A percentile compares a stretch with the other conserved stretches of the same genome.
Evolutionary conservation across 1,139 yeast species (phyloP).

Genomic region (Candida gigantensis): DNA sequence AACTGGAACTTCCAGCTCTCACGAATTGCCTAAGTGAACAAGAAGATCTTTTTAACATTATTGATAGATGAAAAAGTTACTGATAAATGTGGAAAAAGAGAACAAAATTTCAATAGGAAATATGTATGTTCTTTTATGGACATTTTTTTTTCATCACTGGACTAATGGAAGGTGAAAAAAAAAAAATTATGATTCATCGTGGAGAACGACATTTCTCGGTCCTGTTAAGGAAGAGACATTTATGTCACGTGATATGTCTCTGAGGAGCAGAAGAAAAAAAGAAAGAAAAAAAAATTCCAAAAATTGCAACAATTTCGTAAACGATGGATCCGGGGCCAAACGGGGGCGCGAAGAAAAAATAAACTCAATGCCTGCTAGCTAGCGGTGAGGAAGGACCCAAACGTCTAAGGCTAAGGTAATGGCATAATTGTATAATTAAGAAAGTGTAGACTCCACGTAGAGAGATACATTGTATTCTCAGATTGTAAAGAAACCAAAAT

Average conservation of each 20-base stretch:
- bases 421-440: too few relatives aligned
- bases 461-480: too few relatives aligned
- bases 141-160: background rate
- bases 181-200: background rate
- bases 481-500: too few relatives aligned
- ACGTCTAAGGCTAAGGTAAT: too few relatives aligned
- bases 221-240: background rate
- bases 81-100: too few relatives aligned
- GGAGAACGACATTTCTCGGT: conserved; percentile 1
- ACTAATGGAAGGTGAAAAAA: background rate
- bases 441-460: too few relatives aligned
- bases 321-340: too few relatives aligned
- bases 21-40: conserved; percentile 11
- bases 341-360: too few relatives aligned
- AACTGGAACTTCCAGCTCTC: conserved; percentile 46
- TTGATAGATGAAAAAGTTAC: background rate
- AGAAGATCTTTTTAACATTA: conserved; percentile 14
- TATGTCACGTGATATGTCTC: background rate
- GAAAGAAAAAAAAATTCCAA: background rate
- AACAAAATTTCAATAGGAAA: too few relatives aligned
- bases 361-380: too few relatives aligned
- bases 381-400: too few relatives aligned
- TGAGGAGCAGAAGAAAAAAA: background rate
- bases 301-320: background rate
- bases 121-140: background rate